phyloP scores from a whole-genome alignment of 1,284 basidiomycete species.

The Rhodotorula sp. region DNA sequence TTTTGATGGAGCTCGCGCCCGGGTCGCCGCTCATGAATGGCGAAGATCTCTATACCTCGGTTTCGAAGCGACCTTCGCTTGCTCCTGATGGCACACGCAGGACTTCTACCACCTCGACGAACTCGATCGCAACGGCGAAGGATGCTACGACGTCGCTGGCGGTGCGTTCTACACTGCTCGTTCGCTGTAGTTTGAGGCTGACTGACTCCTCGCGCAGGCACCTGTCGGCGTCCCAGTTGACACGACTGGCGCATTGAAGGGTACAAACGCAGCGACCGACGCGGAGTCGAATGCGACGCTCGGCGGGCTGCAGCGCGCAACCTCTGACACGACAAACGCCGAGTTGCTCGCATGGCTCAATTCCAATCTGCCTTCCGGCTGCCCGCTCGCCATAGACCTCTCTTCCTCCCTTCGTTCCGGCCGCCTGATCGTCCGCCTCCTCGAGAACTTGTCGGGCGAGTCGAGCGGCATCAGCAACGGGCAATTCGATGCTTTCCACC shows the following conservation, averaged over 20 bases:
- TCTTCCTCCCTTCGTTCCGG: constrained; percentile 56
- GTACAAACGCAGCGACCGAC: neutral
- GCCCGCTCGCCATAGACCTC: constrained; percentile 60
- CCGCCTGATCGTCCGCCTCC: constrained; percentile 51
- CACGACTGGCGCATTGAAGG: neutral
- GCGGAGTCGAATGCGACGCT: neutral
- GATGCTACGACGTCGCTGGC: neutral
- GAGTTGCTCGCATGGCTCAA: constrained; percentile 82
- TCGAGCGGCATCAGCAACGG: constrained; percentile 34
- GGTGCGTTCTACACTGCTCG: neutral
- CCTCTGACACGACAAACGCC: constrained; percentile 34
- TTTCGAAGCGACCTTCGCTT: neutral
- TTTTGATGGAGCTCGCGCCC: constrained; percentile 45
- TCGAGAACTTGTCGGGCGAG: constrained; percentile 48
- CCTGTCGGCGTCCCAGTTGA: neutral
- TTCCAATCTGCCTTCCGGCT: constrained; percentile 63
- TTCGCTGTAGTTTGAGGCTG: neutral
- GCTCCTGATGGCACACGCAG: neutral
- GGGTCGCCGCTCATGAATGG: constrained; percentile 32
- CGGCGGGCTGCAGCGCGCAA: neutral
- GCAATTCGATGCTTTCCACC: constrained; percentile 35
- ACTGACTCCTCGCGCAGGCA: too few species aligned
- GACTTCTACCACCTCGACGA: neutral
- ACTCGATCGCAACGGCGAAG: neutral
- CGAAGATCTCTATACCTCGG: constrained; percentile 14